Conservation (phyloP, 257 asterid species). For the Gentiana dahurica region DNA sequence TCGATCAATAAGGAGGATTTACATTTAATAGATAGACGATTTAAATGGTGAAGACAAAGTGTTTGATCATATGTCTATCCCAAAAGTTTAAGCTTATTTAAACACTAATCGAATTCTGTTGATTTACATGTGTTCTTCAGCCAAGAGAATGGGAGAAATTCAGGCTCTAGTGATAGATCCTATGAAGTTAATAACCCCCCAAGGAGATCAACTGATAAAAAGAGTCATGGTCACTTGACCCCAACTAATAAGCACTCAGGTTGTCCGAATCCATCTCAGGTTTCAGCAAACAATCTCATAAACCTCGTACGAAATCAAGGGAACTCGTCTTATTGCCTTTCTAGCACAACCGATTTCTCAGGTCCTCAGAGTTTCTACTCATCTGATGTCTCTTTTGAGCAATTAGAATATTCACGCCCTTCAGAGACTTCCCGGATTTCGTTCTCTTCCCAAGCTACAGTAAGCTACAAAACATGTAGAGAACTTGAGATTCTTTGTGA, state of each 20-base stretch:
- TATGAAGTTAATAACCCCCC: slow-evolving; percentile 17
- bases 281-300: slow-evolving; percentile 16
- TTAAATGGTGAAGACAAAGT: no score
- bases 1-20: no score
- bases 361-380: slow-evolving; percentile 18
- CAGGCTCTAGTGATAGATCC: slow-evolving; percentile 20
- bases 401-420: slow-evolving; percentile 7
- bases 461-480: slow-evolving; percentile 15
- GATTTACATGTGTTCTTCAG: slow-evolving; percentile 17
- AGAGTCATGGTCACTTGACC: slow-evolving; percentile 6
- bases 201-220: slow-evolving; percentile 11
- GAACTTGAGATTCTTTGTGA: no score
- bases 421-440: slow-evolving; percentile 25
- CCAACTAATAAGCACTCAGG: slow-evolving; percentile 12
- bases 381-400: slow-evolving; percentile 26
- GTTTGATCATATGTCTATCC: no score
- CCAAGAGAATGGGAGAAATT: slow-evolving; percentile 38
- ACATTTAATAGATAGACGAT: no score
- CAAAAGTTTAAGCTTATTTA: no score
- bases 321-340: slow-evolving; percentile 9
- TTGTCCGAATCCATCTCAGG: slow-evolving; percentile 13
- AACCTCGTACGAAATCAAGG: slow-evolving; percentile 19
- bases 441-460: slow-evolving; percentile 14
- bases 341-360: slow-evolving; percentile 25
- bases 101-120: no score